Percentiles rank a stretch among this genome's conserved stretches.
Conservation (phyloP, 176 grass and related monocot genomes). For the Eleusine coracana region DNA sequence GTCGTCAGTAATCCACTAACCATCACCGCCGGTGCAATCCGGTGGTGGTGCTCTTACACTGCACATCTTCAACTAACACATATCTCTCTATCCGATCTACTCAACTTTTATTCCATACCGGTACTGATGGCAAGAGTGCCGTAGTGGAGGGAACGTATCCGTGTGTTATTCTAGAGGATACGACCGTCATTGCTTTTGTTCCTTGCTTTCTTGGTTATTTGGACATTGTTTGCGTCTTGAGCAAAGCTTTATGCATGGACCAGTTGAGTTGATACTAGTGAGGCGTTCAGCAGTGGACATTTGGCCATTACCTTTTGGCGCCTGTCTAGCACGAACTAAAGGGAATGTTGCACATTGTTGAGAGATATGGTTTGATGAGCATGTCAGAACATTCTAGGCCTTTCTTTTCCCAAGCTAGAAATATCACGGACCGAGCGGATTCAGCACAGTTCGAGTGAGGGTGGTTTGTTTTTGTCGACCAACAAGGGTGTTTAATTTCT, state of each 20-base stretch:
- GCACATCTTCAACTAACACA: neutral
- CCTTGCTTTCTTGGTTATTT: neutral
- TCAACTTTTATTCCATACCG: slow-evolving; percentile 7
- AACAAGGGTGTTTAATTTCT: neutral
- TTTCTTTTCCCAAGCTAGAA: neutral
- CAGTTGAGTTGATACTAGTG: neutral
- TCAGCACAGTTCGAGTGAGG: neutral
- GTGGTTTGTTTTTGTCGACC: neutral
- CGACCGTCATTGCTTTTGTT: neutral
- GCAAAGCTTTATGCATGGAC: slow-evolving; percentile 2
- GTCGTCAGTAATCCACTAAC: slow-evolving; percentile 14
- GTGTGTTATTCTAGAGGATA: neutral
- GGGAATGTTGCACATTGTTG: neutral
- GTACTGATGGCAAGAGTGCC: neutral
- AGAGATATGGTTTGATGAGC: neutral
- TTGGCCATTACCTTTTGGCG: neutral
- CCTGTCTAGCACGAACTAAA: neutral
- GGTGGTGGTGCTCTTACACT: slow-evolving; percentile 7
- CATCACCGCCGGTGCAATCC: neutral
- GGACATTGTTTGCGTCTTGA: neutral
- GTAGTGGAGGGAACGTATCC: neutral
- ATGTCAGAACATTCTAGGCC: slow-evolving; percentile 26
- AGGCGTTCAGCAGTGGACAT: neutral
- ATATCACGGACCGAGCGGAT: neutral
- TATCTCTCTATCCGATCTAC: neutral